Evolutionary conservation across 192 early-diverging fungal genomes (phyloP), one percentile per base, ranked within the genome.

Genomic region (Backusella sp.): DNA sequence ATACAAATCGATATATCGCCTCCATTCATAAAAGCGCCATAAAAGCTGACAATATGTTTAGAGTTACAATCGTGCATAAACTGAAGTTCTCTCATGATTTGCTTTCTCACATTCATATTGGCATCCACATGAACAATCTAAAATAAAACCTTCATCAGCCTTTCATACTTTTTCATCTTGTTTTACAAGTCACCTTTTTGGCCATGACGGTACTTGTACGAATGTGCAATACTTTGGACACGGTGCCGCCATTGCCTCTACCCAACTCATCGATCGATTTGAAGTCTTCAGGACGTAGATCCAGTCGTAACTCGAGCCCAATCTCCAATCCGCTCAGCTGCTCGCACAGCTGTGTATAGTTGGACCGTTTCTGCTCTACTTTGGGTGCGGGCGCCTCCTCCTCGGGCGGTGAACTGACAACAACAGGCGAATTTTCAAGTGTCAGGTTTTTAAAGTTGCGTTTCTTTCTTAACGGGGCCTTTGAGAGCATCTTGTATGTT

Each of bases 41-140:
- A 99, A 81, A 96, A 99, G 34, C 92, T 92, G 32, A 99, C 96
- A 77, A 98, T 98, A 76, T 97, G 93, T 56, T 91, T 91, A n/a
- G 93, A 94, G 77, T 93, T 93, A 86, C 96, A 98, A 77, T 95
- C 94, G 84, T 96, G 94, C 80, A 99, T 88, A 78, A 98, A 94
- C 81, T 96, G 92, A 72, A 99, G 89, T 81, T 99, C 97, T 68
- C 95, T 91, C 78, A 96, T 83, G 67, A 99, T 94, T 84, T 95
- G 94, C 79, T 92, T 92, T 74, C 85, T 92, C 77, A 89, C 89
- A 77, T 79, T 89, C 76, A 86, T 84, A 75, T 92, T 88, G 8
- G 87, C 89, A 69, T 78, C 77, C 11, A 71, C 73, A 41, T 65
- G 42, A 65, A 59, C 21, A 70, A 70, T 41, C 75, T 62, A n/a